Base-by-base conservation (phyloP, 169 alveolate genomes). In the Eimeria falciformis region DNA sequence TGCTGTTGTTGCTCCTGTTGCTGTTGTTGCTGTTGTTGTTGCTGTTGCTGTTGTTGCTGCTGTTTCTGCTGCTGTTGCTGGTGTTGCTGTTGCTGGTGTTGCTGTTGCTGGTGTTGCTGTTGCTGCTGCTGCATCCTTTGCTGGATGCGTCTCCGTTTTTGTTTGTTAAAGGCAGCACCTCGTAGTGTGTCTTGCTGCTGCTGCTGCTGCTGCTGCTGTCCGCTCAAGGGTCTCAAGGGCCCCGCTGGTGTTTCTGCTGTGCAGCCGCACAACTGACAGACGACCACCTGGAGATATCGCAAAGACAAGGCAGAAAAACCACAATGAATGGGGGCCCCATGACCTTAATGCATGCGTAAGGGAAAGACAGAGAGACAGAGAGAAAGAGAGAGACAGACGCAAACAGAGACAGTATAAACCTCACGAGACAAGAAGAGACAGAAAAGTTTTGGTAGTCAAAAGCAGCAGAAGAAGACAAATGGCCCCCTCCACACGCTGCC, bases 261-360 rank as follows among this genome's bases (percentile, higher is more conserved):
- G 46, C 45, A 65, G 65, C 65, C 85, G 40, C 85, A 75, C 21
- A 75, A 37, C 40, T 45, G 12, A 65, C 85, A 75, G 37, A 75
- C 85, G 11, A 43, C 66, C 4, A 75, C 62, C 85, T 75, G 47
- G 12, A 0, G n/a, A 25, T n/a, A 14, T 14, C 33, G 12, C 73
- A 62, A 12, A 62, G 25, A 12, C 73, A 14, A 62, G 37, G 7
- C 62, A 12, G 23, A 50, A 50, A 50, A 21, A 50, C 62, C 23
- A 12, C 73, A 9, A 62, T 12, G 17, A 62, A 21, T 62, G 29
- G 14, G 17, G 0, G 7, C 37, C 0, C 17, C 29, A 0, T 7
- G 73, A 21, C 0, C 23, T 29, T 62, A 62, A 62, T 62, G 23
- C 17, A 12, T 62, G 23, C 9, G n/a, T 11, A 50, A 11, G 17